These are phyloP conservation scores for Fusarium denticulatum DNA, from an alignment of 2,329 filamentous ascomycete genomes.

Conservation along the genomic window DNA sequence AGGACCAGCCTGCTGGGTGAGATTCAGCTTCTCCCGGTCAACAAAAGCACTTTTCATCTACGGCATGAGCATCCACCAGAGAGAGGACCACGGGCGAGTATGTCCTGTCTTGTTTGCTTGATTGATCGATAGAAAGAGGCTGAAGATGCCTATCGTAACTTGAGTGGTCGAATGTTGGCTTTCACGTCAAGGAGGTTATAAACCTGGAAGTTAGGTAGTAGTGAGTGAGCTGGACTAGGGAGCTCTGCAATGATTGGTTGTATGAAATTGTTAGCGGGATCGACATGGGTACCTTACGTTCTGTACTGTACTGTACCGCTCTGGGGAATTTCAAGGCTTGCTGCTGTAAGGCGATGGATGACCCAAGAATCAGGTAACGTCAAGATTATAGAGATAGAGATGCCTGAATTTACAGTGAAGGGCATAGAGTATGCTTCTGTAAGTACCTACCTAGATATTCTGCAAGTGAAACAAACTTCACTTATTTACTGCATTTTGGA, in stretches of 20 bases:
- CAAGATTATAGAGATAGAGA: not conserved
- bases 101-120: conserved; percentile 3
- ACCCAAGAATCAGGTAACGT: not conserved
- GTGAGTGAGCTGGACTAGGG: conserved; percentile 9
- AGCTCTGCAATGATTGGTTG: conserved; percentile 21
- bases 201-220: not conserved
- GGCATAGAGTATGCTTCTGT: not conserved
- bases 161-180: conserved; percentile 6
- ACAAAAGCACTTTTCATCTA: conserved; percentile 25
- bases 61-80: not conserved
- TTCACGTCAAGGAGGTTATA: conserved; percentile 15
- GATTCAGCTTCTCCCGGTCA: conserved; percentile 3
- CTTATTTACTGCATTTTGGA: not conserved
- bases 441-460: no score
- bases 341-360: not conserved
- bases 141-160: conserved; percentile 15
- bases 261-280: conserved; percentile 31
- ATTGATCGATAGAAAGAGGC: not conserved
- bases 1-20: conserved; percentile 39
- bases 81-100: not conserved
- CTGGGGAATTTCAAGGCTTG: conserved; percentile 11
- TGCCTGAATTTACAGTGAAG: not conserved
- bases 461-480: not conserved
- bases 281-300: not conserved
- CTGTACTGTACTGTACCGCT: not conserved